phyloP scores from a whole-genome alignment of 768 basidiomycete genomes.

The Kwoniella botswanensis region DNA sequence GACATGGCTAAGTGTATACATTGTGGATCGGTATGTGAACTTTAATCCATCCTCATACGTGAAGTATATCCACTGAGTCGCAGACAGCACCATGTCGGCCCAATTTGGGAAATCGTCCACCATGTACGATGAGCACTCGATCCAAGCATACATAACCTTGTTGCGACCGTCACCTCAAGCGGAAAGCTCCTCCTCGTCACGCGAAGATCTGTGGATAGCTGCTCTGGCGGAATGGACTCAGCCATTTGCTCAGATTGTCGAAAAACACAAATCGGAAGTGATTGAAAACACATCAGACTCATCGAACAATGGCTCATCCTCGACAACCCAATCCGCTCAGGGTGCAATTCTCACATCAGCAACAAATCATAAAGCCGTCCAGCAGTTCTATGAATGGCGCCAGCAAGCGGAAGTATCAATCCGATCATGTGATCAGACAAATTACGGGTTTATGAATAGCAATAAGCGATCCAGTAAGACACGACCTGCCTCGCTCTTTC shows the following conservation, averaged over 20 bases:
- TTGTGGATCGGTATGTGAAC: conserved; percentile 30
- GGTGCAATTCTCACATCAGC: neutral
- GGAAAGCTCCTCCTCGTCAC: conserved; percentile 1
- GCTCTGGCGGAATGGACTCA: conserved; percentile 45
- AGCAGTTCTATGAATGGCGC: neutral
- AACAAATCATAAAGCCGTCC: neutral
- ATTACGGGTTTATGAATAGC: too few species aligned
- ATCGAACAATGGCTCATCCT: too few species aligned
- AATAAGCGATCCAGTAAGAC: too few species aligned
- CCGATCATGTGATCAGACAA: neutral
- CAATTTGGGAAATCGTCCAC: conserved; percentile 44
- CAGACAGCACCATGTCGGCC: neutral
- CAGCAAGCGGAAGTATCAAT: neutral
- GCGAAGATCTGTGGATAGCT: conserved; percentile 34
- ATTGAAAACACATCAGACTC: too few species aligned
- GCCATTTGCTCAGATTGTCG: conserved; percentile 36
- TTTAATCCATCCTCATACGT: neutral
- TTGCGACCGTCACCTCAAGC: conserved; percentile 3
- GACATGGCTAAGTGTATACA: conserved; percentile 39
- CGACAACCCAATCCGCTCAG: too few species aligned
- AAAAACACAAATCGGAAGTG: conserved; percentile 27
- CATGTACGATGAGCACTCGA: conserved; percentile 30
- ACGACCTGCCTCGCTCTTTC: neutral
- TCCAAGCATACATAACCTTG: conserved; percentile 30
- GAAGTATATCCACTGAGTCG: too few species aligned